Conservation (phyloP, 352 stramenopile species). For the Plasmopara muralis region DNA sequence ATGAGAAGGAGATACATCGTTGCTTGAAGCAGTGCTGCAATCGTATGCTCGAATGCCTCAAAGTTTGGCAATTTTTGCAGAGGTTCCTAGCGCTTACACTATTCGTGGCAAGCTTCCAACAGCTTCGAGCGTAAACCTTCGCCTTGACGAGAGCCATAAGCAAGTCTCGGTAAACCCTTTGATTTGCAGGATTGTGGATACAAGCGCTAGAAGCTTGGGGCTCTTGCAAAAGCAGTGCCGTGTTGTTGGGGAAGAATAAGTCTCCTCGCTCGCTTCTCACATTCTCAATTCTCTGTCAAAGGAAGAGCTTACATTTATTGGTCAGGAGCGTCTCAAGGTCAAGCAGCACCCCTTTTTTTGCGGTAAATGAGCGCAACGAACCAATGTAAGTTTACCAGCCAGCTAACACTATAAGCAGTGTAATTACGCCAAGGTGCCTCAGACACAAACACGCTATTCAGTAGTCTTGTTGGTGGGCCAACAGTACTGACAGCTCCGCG, state of each 20-base stretch:
- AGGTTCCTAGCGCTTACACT: neutral
- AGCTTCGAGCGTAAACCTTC: neutral
- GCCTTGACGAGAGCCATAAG: too few relatives aligned
- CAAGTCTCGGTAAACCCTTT: neutral
- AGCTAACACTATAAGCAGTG: slow-evolving; percentile 8
- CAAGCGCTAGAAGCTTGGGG: slow-evolving; percentile 12
- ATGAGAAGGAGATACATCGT: neutral
- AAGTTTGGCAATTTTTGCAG: neutral
- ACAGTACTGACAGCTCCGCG: slow-evolving; percentile 18
- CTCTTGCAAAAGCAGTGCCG: too few relatives aligned
- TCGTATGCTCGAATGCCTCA: neutral
- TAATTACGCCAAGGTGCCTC: slow-evolving; percentile 13
- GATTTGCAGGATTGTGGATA: neutral
- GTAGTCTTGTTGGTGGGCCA: slow-evolving; percentile 13
- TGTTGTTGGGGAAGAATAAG: slow-evolving; percentile 21
- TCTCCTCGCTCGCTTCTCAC: slow-evolving; percentile 9
- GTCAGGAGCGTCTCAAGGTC: slow-evolving; percentile 11
- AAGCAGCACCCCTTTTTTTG: slow-evolving; percentile 15
- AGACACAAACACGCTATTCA: neutral
- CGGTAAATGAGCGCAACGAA: slow-evolving; percentile 27
- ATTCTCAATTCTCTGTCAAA: too few relatives aligned
- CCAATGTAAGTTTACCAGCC: slow-evolving; percentile 14
- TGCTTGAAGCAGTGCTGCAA: neutral
- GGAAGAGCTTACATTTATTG: neutral
- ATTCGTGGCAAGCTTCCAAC: neutral